Conservation (phyloP, 164 flowering plant species). For the Stephania yunnanensis region DNA sequence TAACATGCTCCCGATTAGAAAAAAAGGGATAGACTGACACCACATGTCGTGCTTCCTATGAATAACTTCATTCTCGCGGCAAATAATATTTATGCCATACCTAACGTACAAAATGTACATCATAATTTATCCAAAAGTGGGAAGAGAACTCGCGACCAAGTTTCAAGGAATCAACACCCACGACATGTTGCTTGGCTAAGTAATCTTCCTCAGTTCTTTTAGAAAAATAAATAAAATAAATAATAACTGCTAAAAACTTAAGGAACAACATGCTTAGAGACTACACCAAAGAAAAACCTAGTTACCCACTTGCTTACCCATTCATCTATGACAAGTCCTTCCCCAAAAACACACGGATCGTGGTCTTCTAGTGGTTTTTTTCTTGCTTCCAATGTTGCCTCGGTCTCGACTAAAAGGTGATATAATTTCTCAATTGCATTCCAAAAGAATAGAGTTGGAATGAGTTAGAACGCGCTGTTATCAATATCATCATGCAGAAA, state of each 20-base stretch:
- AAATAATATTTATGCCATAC: no score
- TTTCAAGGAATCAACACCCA: conserved; percentile 66
- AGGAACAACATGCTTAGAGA: neutral
- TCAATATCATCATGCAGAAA: neutral
- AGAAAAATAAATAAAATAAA: conserved; percentile 11
- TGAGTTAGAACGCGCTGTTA: neutral
- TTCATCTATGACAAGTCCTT: conserved; percentile 95
- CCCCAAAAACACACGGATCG: conserved; percentile 71
- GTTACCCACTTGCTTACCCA: conserved; percentile 41
- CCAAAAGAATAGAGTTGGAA: neutral
- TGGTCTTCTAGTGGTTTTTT: conserved; percentile 83
- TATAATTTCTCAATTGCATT: conserved; percentile 83
- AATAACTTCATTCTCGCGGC: no score
- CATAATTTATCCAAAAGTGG: no score
- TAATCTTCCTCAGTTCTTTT: conserved; percentile 89
- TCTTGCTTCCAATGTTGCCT: conserved; percentile 68
- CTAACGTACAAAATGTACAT: no score
- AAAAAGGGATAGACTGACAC: no score
- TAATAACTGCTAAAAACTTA: neutral
- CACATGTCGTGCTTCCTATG: no score
- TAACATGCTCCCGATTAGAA: no score
- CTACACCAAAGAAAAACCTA: neutral
- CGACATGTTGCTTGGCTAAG: conserved; percentile 78
- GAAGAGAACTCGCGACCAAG: neutral
- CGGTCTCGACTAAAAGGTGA: conserved; percentile 87